Conservation (phyloP, 2,329 filamentous ascomycete species). For the Exserohilum rostratum region DNA sequence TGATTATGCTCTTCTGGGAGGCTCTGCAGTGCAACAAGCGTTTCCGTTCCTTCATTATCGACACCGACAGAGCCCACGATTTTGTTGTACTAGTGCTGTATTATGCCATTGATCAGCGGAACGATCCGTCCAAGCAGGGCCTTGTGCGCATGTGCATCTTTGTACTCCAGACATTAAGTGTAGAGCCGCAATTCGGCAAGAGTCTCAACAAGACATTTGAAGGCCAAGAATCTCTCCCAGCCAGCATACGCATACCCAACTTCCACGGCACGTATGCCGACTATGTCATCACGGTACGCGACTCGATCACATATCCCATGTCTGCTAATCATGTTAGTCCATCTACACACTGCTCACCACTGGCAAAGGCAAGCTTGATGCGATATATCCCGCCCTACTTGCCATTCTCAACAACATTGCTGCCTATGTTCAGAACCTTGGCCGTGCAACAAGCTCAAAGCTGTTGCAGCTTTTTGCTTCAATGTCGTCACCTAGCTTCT, state of each 20-base stretch:
- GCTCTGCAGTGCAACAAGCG: constrained; percentile 96
- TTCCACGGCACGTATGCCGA: constrained; percentile 93
- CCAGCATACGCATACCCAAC: constrained; percentile 77
- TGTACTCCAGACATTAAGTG: constrained; percentile 90
- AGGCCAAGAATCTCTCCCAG: constrained; percentile 83
- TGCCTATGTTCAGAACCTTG: constrained; percentile 79
- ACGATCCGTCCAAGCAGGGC: constrained; percentile 85
- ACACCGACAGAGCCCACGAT: constrained; percentile 90
- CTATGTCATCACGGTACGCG: constrained; percentile 82
- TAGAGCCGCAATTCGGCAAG: constrained; percentile 86
- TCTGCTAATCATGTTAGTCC: constrained; percentile 62
- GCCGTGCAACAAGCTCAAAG: constrained; percentile 75
- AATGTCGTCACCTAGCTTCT: constrained; percentile 91
- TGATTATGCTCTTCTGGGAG: constrained; percentile 98
- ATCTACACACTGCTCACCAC: constrained; percentile 90
- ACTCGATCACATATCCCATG: no score
- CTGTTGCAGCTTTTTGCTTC: constrained; percentile 86
- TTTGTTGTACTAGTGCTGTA: constrained; percentile 90
- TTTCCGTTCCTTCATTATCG: constrained; percentile 95
- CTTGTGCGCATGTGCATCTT: constrained; percentile 98
- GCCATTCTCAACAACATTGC: constrained; percentile 94
- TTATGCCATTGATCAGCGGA: constrained; percentile 88
- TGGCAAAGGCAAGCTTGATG: constrained; percentile 86
- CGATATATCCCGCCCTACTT: constrained; percentile 88
- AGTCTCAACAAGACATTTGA: constrained; percentile 90